Evolutionary conservation across 352 stramenopile genomes (phyloP).

Genomic region (Phytophthora tentaculata): DNA sequence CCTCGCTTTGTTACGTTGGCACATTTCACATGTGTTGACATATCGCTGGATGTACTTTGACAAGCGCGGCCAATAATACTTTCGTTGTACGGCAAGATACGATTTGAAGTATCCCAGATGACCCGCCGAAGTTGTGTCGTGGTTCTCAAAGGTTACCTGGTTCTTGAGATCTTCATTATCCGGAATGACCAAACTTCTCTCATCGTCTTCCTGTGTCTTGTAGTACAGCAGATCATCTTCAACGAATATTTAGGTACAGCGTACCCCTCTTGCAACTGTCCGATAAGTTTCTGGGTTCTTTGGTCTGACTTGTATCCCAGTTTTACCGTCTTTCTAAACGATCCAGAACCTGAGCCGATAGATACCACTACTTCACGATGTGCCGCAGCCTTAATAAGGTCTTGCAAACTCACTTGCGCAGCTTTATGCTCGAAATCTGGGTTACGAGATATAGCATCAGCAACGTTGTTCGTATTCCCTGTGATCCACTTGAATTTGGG

Average conservation of each 20-base stretch:
- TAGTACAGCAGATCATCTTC: conserved; percentile 11
- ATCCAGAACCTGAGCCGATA: not conserved
- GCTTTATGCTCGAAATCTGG: conserved; percentile 12
- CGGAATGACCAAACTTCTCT: no score
- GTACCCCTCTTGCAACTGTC: conserved; percentile 1
- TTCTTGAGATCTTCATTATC: no score
- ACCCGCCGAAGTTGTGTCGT: no score
- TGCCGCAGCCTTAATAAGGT: not conserved
- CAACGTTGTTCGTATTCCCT: conserved; percentile 4
- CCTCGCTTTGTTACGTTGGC: conserved; percentile 16
- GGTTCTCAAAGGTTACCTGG: no score
- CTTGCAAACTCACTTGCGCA: conserved; percentile 17
- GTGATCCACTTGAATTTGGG: conserved; percentile 21
- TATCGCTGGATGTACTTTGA: conserved; percentile 33
- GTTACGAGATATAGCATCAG: conserved; percentile 4
- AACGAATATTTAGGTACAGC: conserved; percentile 3
- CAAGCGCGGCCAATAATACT: conserved; percentile 18
- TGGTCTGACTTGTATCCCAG: not conserved
- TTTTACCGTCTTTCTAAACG: not conserved
- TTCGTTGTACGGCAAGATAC: not conserved
- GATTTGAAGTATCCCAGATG: no score
- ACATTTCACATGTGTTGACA: conserved; percentile 21
- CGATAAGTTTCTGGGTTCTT: not conserved
- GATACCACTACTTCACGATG: conserved; percentile 16
- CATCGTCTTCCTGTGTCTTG: no score